Evolutionary conservation across 2,329 filamentous ascomycete genomes (phyloP), one percentile per base, ranked within the genome.

Genomic region (Triangularia setosa): DNA sequence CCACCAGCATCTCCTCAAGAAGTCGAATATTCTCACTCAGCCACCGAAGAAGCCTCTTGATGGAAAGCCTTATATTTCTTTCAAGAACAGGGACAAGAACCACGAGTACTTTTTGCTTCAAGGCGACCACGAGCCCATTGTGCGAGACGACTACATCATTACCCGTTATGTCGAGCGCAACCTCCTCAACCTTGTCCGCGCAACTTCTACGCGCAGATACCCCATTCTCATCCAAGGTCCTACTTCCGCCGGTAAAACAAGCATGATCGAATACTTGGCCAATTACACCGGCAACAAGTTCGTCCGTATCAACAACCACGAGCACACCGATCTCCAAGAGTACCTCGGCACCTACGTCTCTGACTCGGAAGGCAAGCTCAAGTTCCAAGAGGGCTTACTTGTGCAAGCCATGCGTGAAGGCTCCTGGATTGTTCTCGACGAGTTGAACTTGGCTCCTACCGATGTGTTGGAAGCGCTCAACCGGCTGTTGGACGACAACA

Each of bases 241-340:
- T 12, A 99, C 95, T 0, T 99, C 96, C 4, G 91, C 94, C 12
- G 95, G 95, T 68, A 99, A 99, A 78, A 99, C 95, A 0, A 98
- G 94, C 77, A 99, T 99, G 95, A 96, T 99, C 52, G 94, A 98
- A 77, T 97, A 97, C 74, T 84, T 99, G 40, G 94, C 96, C n/a
- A 95, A 96, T 73, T 90, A 91, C 62, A 98, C 93, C 28, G 95
- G 96, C 3, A 97, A 99, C 75, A 95, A 91, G 73, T 99, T 98
- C 73, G 93, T 99, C 53, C 88, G 95, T 65, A 99, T 99, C 81
- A 99, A 99, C 79, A 99, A 99, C 71, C 95, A 99, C 77, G 96
- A 99, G 74, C 95, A 99, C 73, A 99, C 95, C 0, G 95, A 99
- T 75, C 81, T 99, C 40, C 95, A 99, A 76, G 96, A 99, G 74